phyloP scores from a whole-genome alignment of 768 basidiomycete species.

The Saitozyma podzolica region DNA sequence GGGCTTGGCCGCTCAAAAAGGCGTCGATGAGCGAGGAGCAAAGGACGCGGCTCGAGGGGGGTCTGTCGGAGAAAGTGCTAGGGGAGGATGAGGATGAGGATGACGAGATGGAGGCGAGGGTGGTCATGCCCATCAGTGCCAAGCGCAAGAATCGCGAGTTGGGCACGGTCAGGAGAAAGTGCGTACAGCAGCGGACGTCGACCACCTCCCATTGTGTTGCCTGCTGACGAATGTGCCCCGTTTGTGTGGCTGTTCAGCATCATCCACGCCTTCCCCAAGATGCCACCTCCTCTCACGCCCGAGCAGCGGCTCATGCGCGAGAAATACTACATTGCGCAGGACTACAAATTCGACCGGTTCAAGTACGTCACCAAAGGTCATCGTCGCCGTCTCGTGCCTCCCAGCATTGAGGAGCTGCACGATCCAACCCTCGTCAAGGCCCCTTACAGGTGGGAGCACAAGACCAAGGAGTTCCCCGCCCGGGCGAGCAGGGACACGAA shows the following conservation, averaged over 20 bases:
- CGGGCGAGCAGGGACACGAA: constrained; percentile 4
- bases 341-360: constrained; percentile 1
- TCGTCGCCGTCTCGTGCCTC: background rate
- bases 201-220: too few species aligned
- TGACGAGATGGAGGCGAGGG: background rate
- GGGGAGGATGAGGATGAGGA: background rate
- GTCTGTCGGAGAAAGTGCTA: background rate
- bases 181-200: background rate
- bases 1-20: constrained; percentile 9
- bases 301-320: constrained; percentile 7
- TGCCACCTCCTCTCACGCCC: background rate
- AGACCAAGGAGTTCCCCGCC: constrained; percentile 1
- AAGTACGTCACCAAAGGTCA: background rate
- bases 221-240: too few species aligned
- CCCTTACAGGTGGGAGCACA: constrained; percentile 4
- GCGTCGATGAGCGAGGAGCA: background rate
- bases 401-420: too few species aligned
- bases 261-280: constrained; percentile 1
- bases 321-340: background rate
- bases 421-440: background rate
- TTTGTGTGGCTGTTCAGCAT: background rate
- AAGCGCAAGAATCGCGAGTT: background rate
- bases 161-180: constrained; percentile 7
- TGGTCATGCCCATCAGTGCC: background rate
- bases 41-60: background rate